These are phyloP conservation scores for Blastobotrys mokoenaii DNA, from an alignment of 805 yeast genomes.

Conservation along the genomic window DNA sequence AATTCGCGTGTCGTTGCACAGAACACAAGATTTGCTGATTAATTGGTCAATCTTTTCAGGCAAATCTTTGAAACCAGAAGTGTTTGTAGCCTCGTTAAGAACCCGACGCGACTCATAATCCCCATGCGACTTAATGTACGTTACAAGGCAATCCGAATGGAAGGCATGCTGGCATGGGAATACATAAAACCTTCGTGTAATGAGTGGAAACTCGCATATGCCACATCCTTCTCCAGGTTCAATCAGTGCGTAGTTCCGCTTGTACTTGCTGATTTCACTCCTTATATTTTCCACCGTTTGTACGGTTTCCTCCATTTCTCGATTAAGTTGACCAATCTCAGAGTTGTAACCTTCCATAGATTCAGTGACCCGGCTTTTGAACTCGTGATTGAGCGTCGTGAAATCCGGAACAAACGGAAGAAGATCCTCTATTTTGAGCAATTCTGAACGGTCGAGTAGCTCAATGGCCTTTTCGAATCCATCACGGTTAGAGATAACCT, in stretches of 20 bases:
- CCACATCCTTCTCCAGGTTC: constrained; percentile 82
- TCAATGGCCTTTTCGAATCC: constrained; percentile 27
- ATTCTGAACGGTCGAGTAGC: constrained; percentile 23
- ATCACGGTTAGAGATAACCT: constrained; percentile 29
- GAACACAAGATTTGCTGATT: constrained; percentile 56
- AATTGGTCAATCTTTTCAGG: constrained; percentile 37
- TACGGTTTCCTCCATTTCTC: constrained; percentile 71
- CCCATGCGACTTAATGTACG: constrained; percentile 48
- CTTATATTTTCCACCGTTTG: constrained; percentile 50
- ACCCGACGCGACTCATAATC: constrained; percentile 60
- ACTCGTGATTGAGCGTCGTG: constrained; percentile 53
- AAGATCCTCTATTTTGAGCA: constrained; percentile 63
- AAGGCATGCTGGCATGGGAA: constrained; percentile 89
- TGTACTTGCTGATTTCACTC: constrained; percentile 43
- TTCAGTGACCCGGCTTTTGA: constrained; percentile 73
- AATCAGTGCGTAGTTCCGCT: constrained; percentile 51
- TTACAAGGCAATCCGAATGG: constrained; percentile 81
- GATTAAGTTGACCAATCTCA: constrained; percentile 53
- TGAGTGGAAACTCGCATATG: constrained; percentile 58
- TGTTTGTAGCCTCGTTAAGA: constrained; percentile 43
- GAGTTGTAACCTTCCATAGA: constrained; percentile 69
- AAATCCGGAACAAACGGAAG: constrained; percentile 81
- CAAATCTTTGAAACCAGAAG: constrained; percentile 17
- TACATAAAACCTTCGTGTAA: constrained; percentile 63
- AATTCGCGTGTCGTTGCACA: constrained; percentile 74